A percentile compares a stretch with the other conserved stretches of the same genome.
Conservation (phyloP, 2,329 filamentous ascomycete genomes). For the Arachnomyces sp. region DNA sequence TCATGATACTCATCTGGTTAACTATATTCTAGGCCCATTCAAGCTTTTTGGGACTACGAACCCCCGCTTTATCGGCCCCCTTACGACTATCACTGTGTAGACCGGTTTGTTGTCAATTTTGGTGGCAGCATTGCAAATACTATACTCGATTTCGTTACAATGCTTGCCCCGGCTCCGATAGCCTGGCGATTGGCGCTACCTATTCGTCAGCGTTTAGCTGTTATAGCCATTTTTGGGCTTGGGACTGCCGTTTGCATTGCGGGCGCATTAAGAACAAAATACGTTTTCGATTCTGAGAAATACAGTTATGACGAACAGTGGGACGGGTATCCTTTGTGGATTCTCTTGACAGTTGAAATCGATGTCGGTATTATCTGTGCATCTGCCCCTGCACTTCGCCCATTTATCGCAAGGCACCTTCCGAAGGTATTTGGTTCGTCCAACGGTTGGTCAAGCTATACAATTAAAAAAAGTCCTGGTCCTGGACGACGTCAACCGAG, state of each 20-base stretch:
- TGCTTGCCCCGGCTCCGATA: slow-evolving; percentile 1
- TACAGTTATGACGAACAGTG: slow-evolving; percentile 3
- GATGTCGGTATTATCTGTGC: slow-evolving; percentile 6
- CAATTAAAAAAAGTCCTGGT: too few species aligned
- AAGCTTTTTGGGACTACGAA: slow-evolving; percentile 1
- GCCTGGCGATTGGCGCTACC: slow-evolving; percentile 1
- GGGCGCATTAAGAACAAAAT: background rate
- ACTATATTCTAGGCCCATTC: background rate
- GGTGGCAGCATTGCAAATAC: background rate
- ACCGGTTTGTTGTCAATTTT: background rate
- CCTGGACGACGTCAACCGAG: too few species aligned
- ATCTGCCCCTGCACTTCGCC: slow-evolving; percentile 1
- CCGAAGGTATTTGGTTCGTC: slow-evolving; percentile 3
- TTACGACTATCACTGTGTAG: slow-evolving; percentile 1
- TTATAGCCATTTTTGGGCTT: slow-evolving; percentile 2
- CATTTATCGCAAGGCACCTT: background rate
- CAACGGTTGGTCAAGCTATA: too few species aligned
- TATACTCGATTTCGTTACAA: slow-evolving; percentile 1
- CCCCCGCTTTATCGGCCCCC: background rate
- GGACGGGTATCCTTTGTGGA: slow-evolving; percentile 5
- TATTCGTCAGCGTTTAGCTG: slow-evolving; percentile 1
- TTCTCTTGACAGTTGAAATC: slow-evolving; percentile 3
- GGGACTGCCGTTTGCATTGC: background rate
- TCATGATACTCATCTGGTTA: too few species aligned
- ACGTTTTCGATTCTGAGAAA: background rate